Conservation (phyloP, 306 rosid genomes). For the Prunus kanzakura region DNA sequence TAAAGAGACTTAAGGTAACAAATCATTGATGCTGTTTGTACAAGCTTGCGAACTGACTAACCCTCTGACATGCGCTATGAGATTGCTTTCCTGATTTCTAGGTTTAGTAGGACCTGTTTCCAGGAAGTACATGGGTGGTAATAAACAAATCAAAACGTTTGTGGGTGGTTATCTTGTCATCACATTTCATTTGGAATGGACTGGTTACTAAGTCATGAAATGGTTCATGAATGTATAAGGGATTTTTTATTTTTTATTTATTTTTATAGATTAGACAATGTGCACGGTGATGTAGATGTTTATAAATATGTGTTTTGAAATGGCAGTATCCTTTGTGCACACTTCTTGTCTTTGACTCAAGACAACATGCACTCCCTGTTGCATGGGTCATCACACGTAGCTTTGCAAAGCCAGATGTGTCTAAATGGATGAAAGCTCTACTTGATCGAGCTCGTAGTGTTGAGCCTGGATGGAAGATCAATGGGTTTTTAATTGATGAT, state of each 20-base stretch:
- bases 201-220: neutral
- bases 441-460: slow-evolving; percentile 60
- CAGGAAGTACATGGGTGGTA: neutral
- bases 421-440: slow-evolving; percentile 84
- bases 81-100: neutral
- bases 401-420: slow-evolving; percentile 73
- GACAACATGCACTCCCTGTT: slow-evolving; percentile 93
- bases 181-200: neutral
- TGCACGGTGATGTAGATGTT: slow-evolving; percentile 9
- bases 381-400: slow-evolving; percentile 97
- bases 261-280: neutral
- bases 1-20: slow-evolving; percentile 82
- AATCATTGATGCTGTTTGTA: slow-evolving; percentile 3
- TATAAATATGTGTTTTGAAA: slow-evolving; percentile 25
- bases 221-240: neutral
- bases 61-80: neutral
- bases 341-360: slow-evolving; percentile 85
- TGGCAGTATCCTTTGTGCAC: slow-evolving; percentile 95
- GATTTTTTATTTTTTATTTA: neutral
- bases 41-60: neutral
- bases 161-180: neutral
- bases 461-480: slow-evolving; percentile 82
- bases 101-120: neutral
- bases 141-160: neutral
- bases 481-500: slow-evolving; percentile 84